Evolutionary conservation across 352 stramenopile species (phyloP).

Genomic region (Blastocystis sp.): DNA sequence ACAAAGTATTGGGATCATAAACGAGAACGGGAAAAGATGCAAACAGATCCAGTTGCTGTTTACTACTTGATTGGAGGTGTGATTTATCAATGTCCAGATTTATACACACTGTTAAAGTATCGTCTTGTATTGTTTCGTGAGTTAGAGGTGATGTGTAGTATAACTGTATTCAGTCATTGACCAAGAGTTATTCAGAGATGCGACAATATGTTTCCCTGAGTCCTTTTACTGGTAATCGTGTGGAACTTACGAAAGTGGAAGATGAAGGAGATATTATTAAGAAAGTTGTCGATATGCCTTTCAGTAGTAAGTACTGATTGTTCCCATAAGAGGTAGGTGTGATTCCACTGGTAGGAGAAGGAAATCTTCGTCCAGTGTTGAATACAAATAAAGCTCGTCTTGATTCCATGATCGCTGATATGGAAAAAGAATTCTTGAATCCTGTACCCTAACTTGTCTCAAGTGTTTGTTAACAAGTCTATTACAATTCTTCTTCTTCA

Average conservation of each 20-base stretch:
- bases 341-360: conserved; percentile 36
- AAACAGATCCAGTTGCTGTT: not conserved
- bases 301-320: not conserved
- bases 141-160: not conserved
- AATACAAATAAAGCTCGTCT: conserved; percentile 2
- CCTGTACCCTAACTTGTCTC: not conserved
- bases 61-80: conserved; percentile 33
- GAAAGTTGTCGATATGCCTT: not conserved
- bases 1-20: conserved; percentile 28
- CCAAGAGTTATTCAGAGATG: conserved; percentile 8
- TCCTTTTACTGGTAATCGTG: not conserved
- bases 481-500: not conserved
- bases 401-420: conserved; percentile 28
- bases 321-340: not conserved
- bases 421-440: conserved; percentile 27
- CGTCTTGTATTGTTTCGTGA: not conserved
- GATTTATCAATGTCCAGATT: conserved; percentile 50
- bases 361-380: not conserved
- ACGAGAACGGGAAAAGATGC: not conserved
- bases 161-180: conserved; percentile 29
- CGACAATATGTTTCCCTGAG: not conserved
- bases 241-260: not conserved
- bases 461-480: not conserved
- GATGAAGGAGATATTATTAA: not conserved
- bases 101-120: conserved; percentile 40